Conservation (phyloP, 2,329 filamentous ascomycete genomes). For the Apiospora arundinis region DNA sequence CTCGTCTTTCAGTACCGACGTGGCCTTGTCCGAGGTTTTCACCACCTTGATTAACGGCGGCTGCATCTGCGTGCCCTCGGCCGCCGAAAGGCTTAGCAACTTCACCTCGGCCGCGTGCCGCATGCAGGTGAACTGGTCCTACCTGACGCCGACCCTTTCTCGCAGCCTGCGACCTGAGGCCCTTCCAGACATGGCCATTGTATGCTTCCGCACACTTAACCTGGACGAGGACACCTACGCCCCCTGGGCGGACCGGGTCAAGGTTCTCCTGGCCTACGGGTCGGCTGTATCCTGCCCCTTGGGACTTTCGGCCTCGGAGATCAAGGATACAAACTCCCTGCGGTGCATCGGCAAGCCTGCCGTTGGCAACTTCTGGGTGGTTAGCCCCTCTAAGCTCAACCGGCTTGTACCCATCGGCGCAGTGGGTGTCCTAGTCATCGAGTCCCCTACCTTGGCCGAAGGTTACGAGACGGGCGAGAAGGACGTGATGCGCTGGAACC, state of each 20-base stretch:
- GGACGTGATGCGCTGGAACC: conserved; percentile 35
- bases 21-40: conserved; percentile 60
- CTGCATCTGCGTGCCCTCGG: conserved; percentile 56
- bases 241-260: conserved; percentile 53
- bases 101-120: conserved; percentile 49
- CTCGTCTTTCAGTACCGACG: conserved; percentile 62
- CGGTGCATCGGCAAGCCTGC: conserved; percentile 55
- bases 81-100: conserved; percentile 49
- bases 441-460: conserved; percentile 58
- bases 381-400: conserved; percentile 57
- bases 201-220: conserved; percentile 51
- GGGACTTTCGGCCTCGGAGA: conserved; percentile 55
- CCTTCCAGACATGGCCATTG: conserved; percentile 37
- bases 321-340: conserved; percentile 45
- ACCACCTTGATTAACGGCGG: conserved; percentile 57
- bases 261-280: conserved; percentile 58
- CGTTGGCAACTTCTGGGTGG: conserved; percentile 57
- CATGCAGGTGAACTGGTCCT: conserved; percentile 51
- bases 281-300: conserved; percentile 58
- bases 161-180: conserved; percentile 38
- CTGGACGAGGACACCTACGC: conserved; percentile 56
- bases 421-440: conserved; percentile 65
- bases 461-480: conserved; percentile 43
- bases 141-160: conserved; percentile 59
- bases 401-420: conserved; percentile 60